phyloP scores from a whole-genome alignment of 805 yeast genomes.

The Metschnikowia amazonensis region DNA sequence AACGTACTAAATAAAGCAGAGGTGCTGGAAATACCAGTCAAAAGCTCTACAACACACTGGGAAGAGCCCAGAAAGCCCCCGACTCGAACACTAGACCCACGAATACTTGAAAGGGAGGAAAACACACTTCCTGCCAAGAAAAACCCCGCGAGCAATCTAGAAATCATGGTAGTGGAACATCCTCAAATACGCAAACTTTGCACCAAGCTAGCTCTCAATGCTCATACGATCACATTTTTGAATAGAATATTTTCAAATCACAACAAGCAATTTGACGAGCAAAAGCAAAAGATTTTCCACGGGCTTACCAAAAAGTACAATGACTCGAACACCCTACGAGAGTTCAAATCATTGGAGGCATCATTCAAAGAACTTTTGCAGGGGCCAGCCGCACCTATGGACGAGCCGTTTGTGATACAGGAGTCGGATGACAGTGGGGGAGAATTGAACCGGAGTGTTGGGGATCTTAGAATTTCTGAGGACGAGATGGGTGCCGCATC shows the following conservation, averaged over 20 bases:
- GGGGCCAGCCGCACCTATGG: slow-evolving; percentile 14
- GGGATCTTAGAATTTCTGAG: slow-evolving; percentile 15
- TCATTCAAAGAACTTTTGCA: slow-evolving; percentile 3
- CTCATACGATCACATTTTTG: slow-evolving; percentile 11
- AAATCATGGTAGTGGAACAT: slow-evolving; percentile 11
- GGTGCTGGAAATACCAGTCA: not conserved
- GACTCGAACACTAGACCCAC: slow-evolving; percentile 5
- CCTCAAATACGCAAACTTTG: slow-evolving; percentile 16
- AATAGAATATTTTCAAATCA: slow-evolving; percentile 13
- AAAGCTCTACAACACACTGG: not conserved
- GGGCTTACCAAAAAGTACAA: slow-evolving; percentile 7
- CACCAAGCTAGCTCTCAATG: slow-evolving; percentile 6
- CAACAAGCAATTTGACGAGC: slow-evolving; percentile 6
- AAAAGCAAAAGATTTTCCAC: not conserved
- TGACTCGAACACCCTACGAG: not conserved
- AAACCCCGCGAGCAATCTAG: not conserved
- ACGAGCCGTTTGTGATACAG: slow-evolving; percentile 16
- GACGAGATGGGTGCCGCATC: not conserved
- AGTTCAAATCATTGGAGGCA: not conserved
- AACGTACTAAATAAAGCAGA: not conserved
- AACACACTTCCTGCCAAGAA: not conserved
- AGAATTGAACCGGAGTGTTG: slow-evolving; percentile 19
- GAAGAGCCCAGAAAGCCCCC: slow-evolving; percentile 3
- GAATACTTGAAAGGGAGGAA: not conserved
- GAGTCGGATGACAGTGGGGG: slow-evolving; percentile 16